These are phyloP conservation scores for Albifimbria verrucaria DNA, from an alignment of 2,329 filamentous ascomycete genomes.

Conservation along the genomic window DNA sequence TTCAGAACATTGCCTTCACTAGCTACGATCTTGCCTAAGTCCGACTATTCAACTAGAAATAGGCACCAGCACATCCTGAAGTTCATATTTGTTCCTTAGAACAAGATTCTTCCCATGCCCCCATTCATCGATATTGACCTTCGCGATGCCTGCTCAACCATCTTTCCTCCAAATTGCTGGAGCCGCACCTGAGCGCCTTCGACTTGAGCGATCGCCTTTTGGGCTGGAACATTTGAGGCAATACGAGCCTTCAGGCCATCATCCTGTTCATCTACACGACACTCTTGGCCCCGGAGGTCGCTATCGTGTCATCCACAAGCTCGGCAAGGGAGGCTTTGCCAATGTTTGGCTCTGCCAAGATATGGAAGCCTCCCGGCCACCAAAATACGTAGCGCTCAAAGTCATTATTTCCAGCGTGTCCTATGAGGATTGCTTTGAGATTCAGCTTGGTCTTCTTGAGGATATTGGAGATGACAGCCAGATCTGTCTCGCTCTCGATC, in stretches of 20 bases:
- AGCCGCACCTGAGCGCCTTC: too few relatives aligned
- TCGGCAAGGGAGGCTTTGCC: conserved; percentile 39
- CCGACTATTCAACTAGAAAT: too few relatives aligned
- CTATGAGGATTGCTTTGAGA: conserved; percentile 13
- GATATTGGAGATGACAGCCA: conserved; percentile 1
- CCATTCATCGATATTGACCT: too few relatives aligned
- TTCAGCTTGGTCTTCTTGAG: conserved; percentile 10
- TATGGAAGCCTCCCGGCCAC: conserved; percentile 15
- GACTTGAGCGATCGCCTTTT: background rate
- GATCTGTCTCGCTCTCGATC: conserved; percentile 15
- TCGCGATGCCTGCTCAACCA: too few relatives aligned
- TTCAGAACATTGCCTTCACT: too few relatives aligned
- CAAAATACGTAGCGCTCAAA: conserved; percentile 27
- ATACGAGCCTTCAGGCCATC: conserved; percentile 36
- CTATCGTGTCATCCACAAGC: conserved; percentile 41
- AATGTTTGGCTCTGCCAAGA: conserved; percentile 41
- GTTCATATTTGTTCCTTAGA: too few relatives aligned
- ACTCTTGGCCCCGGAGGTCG: conserved; percentile 25
- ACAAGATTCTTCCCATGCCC: too few relatives aligned
- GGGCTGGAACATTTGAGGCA: conserved; percentile 13
- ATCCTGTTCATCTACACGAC: conserved; percentile 39
- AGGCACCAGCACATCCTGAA: too few relatives aligned
- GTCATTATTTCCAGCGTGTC: conserved; percentile 23
- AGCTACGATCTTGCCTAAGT: too few relatives aligned
- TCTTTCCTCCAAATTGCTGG: too few relatives aligned